Percentiles rank a stretch among this genome's conserved stretches.
Evolutionary conservation across 2,329 filamentous ascomycete genomes (phyloP).

Genomic region (Periconia sp.): DNA sequence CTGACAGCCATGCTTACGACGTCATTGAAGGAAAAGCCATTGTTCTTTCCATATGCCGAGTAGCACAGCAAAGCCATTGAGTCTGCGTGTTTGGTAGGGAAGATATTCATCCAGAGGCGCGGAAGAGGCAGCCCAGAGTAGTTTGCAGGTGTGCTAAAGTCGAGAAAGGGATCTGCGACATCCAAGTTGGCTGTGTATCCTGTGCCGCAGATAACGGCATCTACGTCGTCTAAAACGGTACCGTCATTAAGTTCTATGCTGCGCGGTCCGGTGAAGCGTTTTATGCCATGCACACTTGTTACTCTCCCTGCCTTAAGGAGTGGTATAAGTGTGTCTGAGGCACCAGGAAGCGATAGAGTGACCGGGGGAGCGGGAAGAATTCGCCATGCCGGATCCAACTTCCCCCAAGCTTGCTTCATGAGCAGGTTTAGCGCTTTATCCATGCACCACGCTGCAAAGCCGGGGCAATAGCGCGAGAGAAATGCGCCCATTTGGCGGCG

Average conservation of each 20-base stretch:
- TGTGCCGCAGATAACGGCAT: conserved; percentile 46
- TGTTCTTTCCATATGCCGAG: conserved; percentile 22
- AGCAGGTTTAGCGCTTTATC: conserved; percentile 14
- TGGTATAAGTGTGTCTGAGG: conserved; percentile 36
- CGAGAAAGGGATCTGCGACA: conserved; percentile 32
- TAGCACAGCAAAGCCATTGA: conserved; percentile 19
- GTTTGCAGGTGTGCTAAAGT: conserved; percentile 11
- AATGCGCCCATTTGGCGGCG: conserved; percentile 16
- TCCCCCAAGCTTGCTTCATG: conserved; percentile 15
- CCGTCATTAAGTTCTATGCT: conserved; percentile 39
- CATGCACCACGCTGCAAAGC: conserved; percentile 10
- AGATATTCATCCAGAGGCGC: conserved; percentile 22
- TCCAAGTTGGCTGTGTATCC: conserved; percentile 39
- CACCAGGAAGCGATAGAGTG: conserved; percentile 33
- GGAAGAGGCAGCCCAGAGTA: conserved; percentile 37
- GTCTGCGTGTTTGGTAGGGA: conserved; percentile 16
- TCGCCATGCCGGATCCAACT: conserved; percentile 19
- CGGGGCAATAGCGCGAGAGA: conserved; percentile 13
- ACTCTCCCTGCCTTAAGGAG: conserved; percentile 32
- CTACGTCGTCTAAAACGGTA: conserved; percentile 34
- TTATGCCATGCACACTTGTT: conserved; percentile 30
- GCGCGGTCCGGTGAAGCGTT: conserved; percentile 26
- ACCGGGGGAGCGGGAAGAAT: conserved; percentile 24
- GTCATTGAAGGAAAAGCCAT: conserved; percentile 25
- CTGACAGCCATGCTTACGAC: conserved; percentile 20